These are phyloP conservation scores for Sicyos edulis DNA, from an alignment of 306 rosid species.

Conservation along the genomic window DNA sequence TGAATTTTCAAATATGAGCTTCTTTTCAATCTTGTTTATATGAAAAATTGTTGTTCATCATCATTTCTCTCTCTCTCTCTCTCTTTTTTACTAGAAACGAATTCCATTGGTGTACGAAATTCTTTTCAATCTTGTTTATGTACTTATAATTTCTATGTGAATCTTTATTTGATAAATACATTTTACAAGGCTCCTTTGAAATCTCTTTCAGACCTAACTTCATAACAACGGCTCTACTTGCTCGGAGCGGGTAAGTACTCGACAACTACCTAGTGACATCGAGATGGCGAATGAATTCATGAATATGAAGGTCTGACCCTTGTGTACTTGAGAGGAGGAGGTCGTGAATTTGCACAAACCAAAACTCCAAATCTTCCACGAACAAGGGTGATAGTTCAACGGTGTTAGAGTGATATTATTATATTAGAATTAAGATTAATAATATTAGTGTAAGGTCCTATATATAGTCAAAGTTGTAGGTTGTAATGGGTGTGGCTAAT, in stretches of 20 bases:
- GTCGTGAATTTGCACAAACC: conserved; percentile 86
- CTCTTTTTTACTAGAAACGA: not conserved
- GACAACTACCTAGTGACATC: not conserved
- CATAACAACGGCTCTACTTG: not conserved
- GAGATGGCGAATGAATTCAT: conserved; percentile 47
- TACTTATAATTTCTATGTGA: not conserved
- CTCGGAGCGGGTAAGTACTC: not conserved
- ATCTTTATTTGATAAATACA: not conserved
- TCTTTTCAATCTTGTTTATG: not conserved
- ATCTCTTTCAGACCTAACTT: not conserved
- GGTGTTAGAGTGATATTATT: too few species aligned
- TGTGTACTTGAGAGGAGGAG: conserved; percentile 83
- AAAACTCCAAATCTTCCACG: conserved; percentile 26
- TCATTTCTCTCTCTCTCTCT: not conserved
- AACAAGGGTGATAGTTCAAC: too few species aligned
- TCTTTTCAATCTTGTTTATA: too few species aligned
- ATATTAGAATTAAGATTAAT: too few species aligned
- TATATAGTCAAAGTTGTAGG: too few species aligned
- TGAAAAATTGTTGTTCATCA: not conserved
- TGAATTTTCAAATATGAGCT: too few species aligned
- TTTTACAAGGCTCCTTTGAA: not conserved
- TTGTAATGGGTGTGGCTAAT: too few species aligned
- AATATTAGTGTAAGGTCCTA: too few species aligned
- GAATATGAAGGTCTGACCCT: conserved; percentile 80
- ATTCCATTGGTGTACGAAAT: too few species aligned